These are phyloP conservation scores for Chaetoscypha palmicola DNA, from an alignment of 2,329 filamentous ascomycete species.

Conservation along the genomic window DNA sequence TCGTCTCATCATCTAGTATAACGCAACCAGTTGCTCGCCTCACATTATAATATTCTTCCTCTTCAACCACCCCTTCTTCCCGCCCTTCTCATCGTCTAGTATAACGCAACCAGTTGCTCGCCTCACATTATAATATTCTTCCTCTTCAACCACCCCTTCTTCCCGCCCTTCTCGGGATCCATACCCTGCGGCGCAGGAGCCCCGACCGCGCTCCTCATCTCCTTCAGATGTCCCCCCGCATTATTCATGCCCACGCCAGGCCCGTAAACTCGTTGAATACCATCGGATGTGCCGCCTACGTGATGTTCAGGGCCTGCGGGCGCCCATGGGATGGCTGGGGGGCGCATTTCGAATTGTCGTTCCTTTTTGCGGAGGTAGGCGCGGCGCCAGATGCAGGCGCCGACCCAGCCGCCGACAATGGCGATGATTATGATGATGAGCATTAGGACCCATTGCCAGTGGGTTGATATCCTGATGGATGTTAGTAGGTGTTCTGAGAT, in stretches of 20 bases:
- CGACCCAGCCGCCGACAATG: constrained; percentile 59
- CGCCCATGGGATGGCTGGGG: constrained; percentile 32
- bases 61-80: constrained; percentile 1
- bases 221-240: constrained; percentile 1
- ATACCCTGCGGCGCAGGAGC: neutral
- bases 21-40: no score
- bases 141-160: neutral
- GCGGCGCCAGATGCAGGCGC: constrained; percentile 64
- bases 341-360: constrained; percentile 34
- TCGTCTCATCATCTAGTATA: no score
- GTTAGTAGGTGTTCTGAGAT: constrained; percentile 5
- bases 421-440: constrained; percentile 66
- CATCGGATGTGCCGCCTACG: constrained; percentile 20
- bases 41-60: no score
- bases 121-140: no score
- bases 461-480: constrained; percentile 53
- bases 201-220: constrained; percentile 2
- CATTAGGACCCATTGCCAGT: constrained; percentile 79
- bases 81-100: no score
- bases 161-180: neutral
- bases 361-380: constrained; percentile 67
- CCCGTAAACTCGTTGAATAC: constrained; percentile 7
- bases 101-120: no score
- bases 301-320: constrained; percentile 31
- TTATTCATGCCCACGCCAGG: neutral